phyloP scores from a whole-genome alignment of 768 basidiomycete species.

The Leccinum aurantiacum region DNA sequence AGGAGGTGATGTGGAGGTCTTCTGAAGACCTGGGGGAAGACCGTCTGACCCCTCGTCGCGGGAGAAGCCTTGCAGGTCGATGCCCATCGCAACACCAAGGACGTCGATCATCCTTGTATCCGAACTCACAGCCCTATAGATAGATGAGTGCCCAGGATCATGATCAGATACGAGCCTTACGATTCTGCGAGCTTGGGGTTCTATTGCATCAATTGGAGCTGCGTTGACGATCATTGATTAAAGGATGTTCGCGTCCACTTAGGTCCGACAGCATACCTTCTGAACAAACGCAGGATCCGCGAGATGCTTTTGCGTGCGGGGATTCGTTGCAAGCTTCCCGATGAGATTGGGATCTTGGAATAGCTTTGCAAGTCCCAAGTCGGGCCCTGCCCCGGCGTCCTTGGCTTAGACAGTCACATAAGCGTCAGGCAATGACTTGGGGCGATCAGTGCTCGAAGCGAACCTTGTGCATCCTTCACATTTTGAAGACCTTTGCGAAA shows the following conservation, averaged over 20 bases:
- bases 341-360: constrained; percentile 84
- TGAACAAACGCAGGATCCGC: constrained; percentile 81
- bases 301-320: constrained; percentile 81
- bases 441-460: background rate
- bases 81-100: constrained; percentile 87
- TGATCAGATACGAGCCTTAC: constrained; percentile 35
- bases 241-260: background rate
- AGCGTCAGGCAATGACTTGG: background rate
- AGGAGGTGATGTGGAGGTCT: constrained; percentile 24
- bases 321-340: constrained; percentile 82
- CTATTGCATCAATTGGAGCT: constrained; percentile 68
- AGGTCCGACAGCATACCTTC: constrained; percentile 40
- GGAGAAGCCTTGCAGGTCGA: constrained; percentile 86
- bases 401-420: constrained; percentile 26
- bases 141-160: background rate
- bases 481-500: constrained; percentile 87
- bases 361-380: constrained; percentile 66
- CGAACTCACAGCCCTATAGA: constrained; percentile 47
- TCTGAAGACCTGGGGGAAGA: constrained; percentile 58
- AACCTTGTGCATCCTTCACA: constrained; percentile 83
- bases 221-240: background rate
- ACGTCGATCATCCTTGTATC: constrained; percentile 96
- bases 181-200: constrained; percentile 63
- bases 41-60: constrained; percentile 85
- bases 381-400: constrained; percentile 41